These are phyloP conservation scores for Sporobolomyces roseus DNA, from an alignment of 768 basidiomycete genomes.

Conservation along the genomic window DNA sequence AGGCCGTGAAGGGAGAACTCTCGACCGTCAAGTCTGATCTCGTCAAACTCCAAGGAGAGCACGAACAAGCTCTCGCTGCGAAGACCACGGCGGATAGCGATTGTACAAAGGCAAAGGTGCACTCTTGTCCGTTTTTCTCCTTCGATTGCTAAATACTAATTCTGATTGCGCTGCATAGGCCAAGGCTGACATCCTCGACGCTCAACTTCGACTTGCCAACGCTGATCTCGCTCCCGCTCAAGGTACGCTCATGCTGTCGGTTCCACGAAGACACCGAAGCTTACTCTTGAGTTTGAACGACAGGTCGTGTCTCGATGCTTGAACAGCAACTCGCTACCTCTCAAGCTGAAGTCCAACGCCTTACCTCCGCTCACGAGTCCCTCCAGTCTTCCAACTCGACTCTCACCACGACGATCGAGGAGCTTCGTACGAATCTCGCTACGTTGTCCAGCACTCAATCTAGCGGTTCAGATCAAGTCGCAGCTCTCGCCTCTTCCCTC, in stretches of 20 bases:
- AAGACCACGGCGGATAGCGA: slow-evolving; percentile 4
- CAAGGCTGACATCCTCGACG: slow-evolving; percentile 30
- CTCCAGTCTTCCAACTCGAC: slow-evolving; percentile 17
- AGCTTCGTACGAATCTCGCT: slow-evolving; percentile 25
- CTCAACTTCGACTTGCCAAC: neutral
- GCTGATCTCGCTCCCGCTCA: slow-evolving; percentile 22
- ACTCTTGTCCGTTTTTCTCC: neutral
- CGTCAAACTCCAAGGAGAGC: slow-evolving; percentile 58
- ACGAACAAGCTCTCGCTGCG: neutral
- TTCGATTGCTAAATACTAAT: too few species aligned
- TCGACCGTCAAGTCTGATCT: slow-evolving; percentile 52
- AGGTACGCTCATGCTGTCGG: slow-evolving; percentile 3
- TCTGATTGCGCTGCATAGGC: slow-evolving; percentile 8
- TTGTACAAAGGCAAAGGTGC: slow-evolving; percentile 10
- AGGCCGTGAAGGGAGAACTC: neutral
- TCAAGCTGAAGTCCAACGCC: slow-evolving; percentile 23
- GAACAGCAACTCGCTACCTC: slow-evolving; percentile 24
- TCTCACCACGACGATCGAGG: slow-evolving; percentile 19
- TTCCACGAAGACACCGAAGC: neutral
- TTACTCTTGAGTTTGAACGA: neutral
- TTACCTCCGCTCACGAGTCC: slow-evolving; percentile 6
- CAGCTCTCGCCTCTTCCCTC: slow-evolving; percentile 28
- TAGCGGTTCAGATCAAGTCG: slow-evolving; percentile 16
- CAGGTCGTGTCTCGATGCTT: slow-evolving; percentile 27
- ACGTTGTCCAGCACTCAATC: slow-evolving; percentile 18